Conservation (phyloP, 495 filamentous ascomycete genomes). For the Penicillium longicatenatum region DNA sequence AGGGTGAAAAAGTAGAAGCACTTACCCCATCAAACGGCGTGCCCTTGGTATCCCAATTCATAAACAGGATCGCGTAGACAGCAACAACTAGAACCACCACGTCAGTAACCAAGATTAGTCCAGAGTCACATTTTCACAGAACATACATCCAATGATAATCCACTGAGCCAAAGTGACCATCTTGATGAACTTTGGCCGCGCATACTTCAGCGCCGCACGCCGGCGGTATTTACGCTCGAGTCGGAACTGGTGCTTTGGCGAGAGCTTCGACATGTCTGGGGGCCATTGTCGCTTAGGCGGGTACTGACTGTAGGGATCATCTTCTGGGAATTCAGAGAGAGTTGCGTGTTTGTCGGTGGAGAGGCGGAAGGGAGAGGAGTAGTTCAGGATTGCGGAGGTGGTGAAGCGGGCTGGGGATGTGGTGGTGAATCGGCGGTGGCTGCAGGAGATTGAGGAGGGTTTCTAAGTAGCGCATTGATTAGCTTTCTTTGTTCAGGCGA, state of each 20-base stretch:
- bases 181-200: constrained; percentile 74
- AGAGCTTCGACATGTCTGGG: constrained; percentile 82
- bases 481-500: not conserved
- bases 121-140: not conserved
- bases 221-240: constrained; percentile 65
- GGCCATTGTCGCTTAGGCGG: constrained; percentile 90
- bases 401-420: constrained; percentile 22
- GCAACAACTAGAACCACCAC: constrained; percentile 56
- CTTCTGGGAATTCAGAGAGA: constrained; percentile 15
- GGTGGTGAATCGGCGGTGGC: constrained; percentile 21
- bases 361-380: constrained; percentile 43
- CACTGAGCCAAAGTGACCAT: constrained; percentile 69
- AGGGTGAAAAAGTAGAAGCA: constrained; percentile 8
- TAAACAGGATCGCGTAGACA: constrained; percentile 73
- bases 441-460: not conserved
- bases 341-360: constrained; percentile 27
- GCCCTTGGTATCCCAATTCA: constrained; percentile 69
- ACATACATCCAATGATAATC: constrained; percentile 63
- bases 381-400: constrained; percentile 10
- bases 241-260: constrained; percentile 79
- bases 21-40: constrained; percentile 61
- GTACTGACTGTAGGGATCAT: constrained; percentile 57
- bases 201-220: constrained; percentile 69
- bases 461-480: not conserved
- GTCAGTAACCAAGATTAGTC: constrained; percentile 6